Evolutionary conservation across 2,329 filamentous ascomycete species (phyloP).

Genomic region (Lachnellula hyalina): DNA sequence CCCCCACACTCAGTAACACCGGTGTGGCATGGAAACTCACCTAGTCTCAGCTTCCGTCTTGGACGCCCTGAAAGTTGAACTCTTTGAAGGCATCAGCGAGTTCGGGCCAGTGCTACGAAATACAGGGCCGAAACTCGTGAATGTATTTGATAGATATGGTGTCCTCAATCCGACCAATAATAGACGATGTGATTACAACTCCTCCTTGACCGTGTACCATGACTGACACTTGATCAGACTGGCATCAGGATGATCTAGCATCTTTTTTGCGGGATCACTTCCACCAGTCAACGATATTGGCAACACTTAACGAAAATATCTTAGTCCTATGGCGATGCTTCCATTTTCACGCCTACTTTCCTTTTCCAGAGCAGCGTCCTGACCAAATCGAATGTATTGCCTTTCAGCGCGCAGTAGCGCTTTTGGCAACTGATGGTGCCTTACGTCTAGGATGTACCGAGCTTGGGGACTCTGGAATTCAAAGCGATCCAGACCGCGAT

Average conservation of each 20-base stretch:
- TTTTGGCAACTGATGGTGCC: no score
- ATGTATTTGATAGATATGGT: not conserved
- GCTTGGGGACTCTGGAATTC: no score
- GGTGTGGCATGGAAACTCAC: not conserved
- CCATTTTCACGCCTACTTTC: not conserved
- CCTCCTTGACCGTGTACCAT: not conserved
- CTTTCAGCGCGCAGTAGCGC: no score
- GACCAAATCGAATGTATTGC: no score
- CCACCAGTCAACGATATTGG: not conserved
- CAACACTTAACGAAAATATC: not conserved
- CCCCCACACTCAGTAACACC: not conserved
- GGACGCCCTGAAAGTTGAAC: not conserved
- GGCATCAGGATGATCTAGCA: not conserved
- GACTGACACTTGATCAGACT: not conserved
- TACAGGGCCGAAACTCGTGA: not conserved
- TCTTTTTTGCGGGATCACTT: not conserved
- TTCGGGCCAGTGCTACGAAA: not conserved
- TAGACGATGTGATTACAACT: not conserved
- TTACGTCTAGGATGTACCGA: no score
- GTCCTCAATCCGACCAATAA: not conserved
- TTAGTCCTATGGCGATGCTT: not conserved
- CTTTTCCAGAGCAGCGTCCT: not conserved
- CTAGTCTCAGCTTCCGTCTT: not conserved
- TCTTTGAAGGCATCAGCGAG: not conserved
- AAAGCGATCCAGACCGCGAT: no score